Percentiles rank a stretch among this genome's conserved stretches.
Evolutionary conservation across 305 asterid species (phyloP).

Genomic region (Striga hermonthica): DNA sequence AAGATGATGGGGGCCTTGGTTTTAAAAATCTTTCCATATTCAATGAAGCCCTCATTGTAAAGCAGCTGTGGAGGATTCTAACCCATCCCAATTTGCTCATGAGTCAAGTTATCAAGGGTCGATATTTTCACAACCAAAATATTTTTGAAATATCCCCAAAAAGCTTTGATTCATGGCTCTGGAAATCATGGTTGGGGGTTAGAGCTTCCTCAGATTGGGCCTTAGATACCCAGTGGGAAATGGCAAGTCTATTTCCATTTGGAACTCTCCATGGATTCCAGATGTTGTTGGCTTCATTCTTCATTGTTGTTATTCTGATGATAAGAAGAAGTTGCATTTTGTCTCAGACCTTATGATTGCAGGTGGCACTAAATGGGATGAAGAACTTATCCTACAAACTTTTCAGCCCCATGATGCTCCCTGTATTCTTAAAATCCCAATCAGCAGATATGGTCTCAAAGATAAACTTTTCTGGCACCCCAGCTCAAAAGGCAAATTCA

Average conservation of each 20-base stretch:
- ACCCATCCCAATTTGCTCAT: too few species aligned
- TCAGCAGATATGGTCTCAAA: not conserved
- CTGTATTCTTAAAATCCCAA: not conserved
- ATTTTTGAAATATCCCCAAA: too few species aligned
- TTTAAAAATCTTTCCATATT: too few species aligned
- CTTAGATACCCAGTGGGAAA: not conserved
- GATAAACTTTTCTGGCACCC: not conserved
- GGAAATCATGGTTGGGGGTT: not conserved
- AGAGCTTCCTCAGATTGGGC: not conserved
- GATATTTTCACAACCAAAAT: not conserved
- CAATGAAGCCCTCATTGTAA: too few species aligned
- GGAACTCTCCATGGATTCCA: not conserved
- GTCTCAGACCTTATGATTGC: not conserved
- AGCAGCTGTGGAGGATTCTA: too few species aligned
- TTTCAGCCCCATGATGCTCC: not conserved
- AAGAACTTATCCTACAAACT: not conserved
- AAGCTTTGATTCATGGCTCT: not conserved
- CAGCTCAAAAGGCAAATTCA: not conserved
- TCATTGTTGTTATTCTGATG: not conserved
- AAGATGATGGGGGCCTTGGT: too few species aligned
- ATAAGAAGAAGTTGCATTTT: not conserved
- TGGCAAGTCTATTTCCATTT: not conserved
- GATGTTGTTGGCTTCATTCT: not conserved
- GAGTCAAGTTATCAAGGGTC: not conserved
- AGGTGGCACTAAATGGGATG: not conserved